phyloP scores from a whole-genome alignment of 2,329 filamentous ascomycete genomes.

The Sclerotinia borealis region DNA sequence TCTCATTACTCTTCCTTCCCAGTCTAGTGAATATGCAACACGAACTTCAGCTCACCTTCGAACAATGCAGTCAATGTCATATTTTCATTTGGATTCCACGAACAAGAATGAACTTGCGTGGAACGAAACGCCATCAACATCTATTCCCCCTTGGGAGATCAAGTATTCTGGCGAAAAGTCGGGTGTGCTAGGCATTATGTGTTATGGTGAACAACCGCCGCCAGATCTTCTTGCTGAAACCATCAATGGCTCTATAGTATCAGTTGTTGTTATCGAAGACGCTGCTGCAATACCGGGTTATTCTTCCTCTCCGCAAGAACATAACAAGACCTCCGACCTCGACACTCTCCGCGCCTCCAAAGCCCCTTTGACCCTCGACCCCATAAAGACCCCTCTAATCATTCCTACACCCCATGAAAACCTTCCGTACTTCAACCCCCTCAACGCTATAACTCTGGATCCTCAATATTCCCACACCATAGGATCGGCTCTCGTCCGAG shows the following conservation, averaged over 20 bases:
- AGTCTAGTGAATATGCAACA: conserved; percentile 47
- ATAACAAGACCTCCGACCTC: not conserved
- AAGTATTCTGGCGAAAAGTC: conserved; percentile 45
- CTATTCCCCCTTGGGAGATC: conserved; percentile 54
- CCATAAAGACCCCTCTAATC: conserved; percentile 24
- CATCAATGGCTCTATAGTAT: conserved; percentile 65
- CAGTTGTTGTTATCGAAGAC: conserved; percentile 56
- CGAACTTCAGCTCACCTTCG: conserved; percentile 61
- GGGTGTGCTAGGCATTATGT: conserved; percentile 60
- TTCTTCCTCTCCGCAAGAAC: not conserved
- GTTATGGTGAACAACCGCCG: conserved; percentile 59
- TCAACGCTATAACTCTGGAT: conserved; percentile 49
- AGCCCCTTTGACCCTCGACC: conserved; percentile 5
- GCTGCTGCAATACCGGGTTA: conserved; percentile 42
- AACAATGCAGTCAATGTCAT: conserved; percentile 73
- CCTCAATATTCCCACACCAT: conserved; percentile 53
- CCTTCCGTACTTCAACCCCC: conserved; percentile 57
- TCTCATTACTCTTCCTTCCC: conserved; percentile 53
- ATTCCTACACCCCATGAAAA: conserved; percentile 42
- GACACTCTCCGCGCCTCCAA: not conserved
- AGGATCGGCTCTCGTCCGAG: conserved; percentile 63
- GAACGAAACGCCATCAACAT: conserved; percentile 54
- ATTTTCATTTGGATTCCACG: conserved; percentile 53
- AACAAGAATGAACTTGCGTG: conserved; percentile 23
- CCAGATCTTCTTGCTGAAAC: conserved; percentile 54